Evolutionary conservation across 768 basidiomycete genomes (phyloP), one percentile per base, ranked within the genome.

Genomic region (Suillus subaureus): DNA sequence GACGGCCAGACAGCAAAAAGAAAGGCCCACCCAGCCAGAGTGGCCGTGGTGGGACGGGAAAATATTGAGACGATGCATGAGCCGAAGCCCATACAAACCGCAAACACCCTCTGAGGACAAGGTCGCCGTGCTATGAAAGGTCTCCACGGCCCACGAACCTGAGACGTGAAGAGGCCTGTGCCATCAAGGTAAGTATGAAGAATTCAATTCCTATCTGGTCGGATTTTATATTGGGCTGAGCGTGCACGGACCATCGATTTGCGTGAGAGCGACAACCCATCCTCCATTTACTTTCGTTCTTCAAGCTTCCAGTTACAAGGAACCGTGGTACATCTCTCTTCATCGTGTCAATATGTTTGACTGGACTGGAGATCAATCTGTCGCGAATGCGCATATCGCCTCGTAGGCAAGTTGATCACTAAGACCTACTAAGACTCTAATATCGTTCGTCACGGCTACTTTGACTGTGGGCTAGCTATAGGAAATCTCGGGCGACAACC

Each of bases 21-120:
- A 62, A 2, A 35, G 77, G 80, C 80, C 82, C 77, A 73, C 80
- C 81, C 81, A 81, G 82, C 81, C 81, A 80, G 82, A 83, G 82
- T 78, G 82, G 82, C 83, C 81, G 71, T 81, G 83, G 83, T 79
- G 79, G 85, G 84, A 89, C 87, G 77, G 88, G 87, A 83, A 90
- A 90, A 90, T 89, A 89, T 89, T 89, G 70, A 82, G 87, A 89
- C 86, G 83, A 83, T 90, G 87, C 89, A 88, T 88, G 85, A 82
- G 81, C 88, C 87, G 81, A 84, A 85, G 85, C 85, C 74, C 76
- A 83, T 78, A 83, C 83, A 83, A 84, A 79, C 77, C 77, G 70
- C 62, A 63, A 43, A 70, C 61, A 72, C 78, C 79, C 81, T 79
- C 79, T 82, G 81, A 64, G 83, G 83, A 83, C 82, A 83, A 51